Conservation (phyloP, 768 basidiomycete genomes). For the Lenzites betulinus region DNA sequence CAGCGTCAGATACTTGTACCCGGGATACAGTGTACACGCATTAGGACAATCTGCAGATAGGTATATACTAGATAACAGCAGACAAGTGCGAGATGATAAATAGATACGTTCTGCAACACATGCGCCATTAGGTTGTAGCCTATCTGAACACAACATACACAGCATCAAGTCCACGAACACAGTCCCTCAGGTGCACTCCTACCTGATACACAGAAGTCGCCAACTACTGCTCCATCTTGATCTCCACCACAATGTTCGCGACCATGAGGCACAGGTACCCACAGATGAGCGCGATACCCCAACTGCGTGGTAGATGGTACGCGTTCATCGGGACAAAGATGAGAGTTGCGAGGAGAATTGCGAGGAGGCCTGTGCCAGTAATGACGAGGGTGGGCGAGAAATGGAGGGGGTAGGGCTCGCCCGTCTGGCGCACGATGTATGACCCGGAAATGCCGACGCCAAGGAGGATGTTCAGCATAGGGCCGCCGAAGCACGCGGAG, state of each 20-base stretch:
- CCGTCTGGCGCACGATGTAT: slow-evolving; percentile 71
- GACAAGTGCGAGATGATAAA: background rate
- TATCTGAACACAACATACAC: background rate
- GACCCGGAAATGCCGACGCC: slow-evolving; percentile 93
- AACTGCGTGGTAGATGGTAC: slow-evolving; percentile 75
- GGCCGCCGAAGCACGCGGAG: slow-evolving; percentile 92
- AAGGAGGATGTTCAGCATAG: slow-evolving; percentile 89
- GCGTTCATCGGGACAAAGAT: slow-evolving; percentile 84
- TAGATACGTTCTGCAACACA: slow-evolving; percentile 7
- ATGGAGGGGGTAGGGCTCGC: slow-evolving; percentile 65
- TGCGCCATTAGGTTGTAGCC: background rate
- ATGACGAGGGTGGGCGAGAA: slow-evolving; percentile 86
- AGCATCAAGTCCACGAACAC: background rate
- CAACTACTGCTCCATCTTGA: slow-evolving; percentile 32
- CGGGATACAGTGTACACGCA: slow-evolving; percentile 9
- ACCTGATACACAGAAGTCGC: too few species aligned
- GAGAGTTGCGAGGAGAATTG: slow-evolving; percentile 72
- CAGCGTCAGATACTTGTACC: background rate
- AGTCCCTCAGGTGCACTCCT: background rate
- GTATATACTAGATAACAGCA: background rate
- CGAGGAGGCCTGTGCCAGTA: slow-evolving; percentile 79
- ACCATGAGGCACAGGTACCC: slow-evolving; percentile 79
- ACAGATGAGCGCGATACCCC: slow-evolving; percentile 79
- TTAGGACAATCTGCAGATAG: background rate
- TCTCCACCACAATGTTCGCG: slow-evolving; percentile 78